Evolutionary conservation across 2,329 filamentous ascomycete species (phyloP), one percentile per base, ranked within the genome.

Genomic region (Penicillium glabrum): DNA sequence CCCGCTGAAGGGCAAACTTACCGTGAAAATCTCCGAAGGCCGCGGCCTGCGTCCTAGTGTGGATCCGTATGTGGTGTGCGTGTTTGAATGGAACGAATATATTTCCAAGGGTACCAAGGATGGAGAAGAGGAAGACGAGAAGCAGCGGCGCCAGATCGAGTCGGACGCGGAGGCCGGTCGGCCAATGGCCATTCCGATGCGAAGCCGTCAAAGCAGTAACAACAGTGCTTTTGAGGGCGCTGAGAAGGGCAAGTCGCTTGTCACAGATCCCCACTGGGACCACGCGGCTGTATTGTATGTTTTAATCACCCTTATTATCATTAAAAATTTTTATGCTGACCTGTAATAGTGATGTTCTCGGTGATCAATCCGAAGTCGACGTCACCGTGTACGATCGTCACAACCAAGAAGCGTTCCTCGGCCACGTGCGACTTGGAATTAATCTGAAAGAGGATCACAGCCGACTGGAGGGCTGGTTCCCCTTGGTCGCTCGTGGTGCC

Each of bases 61-160:
- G 57, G 91, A 97, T 68, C 95, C 95, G 1, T 99, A 99, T 69
- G 91, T 97, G 51, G 92, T 99, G 11, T 96, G 90, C 57, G 93
- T 97, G 26, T 99, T 98, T 70, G 95, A 99, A 74, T 90, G 91
- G 73, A 96, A 93, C 70, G 95, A 99, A 74, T 89, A 96, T 67
- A 96, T 99, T 54, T 98, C 95, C 1, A 89, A 90, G 54, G 91
- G 91, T 2, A 90, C 93, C 13, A 85, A 45, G 43, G 50, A 53
- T 23, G 50, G 88, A 62, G 80, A 79, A 53, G 82, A 86, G 56
- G 83, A 83, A 53, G 77, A 82, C 24, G 80, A 82, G 31, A 87
- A 89, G 45, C 82, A 87, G 45, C 85, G 88, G 69, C 82, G 56
- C 62, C 78, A 81, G 74, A 69, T 77, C 76, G 69, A 84, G 82